Percentiles rank a stretch among this genome's conserved stretches.
Conservation (phyloP, 306 rosid genomes). For the Fragaria nilgerrensis region DNA sequence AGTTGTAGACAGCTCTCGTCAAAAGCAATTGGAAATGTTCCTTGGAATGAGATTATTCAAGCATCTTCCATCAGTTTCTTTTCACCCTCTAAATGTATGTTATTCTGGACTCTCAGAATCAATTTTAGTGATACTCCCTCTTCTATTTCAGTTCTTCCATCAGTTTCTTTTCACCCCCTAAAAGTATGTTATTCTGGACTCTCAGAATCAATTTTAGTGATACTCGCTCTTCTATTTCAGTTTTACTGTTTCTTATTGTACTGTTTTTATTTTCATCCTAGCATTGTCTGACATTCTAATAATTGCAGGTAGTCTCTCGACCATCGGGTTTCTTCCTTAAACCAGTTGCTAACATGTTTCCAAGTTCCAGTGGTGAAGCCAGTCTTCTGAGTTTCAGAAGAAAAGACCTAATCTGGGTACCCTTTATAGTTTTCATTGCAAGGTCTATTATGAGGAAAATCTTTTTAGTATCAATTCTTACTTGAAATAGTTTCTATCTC, state of each 20-base stretch:
- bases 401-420: slow-evolving; percentile 83
- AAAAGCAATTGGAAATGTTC: slow-evolving; percentile 93
- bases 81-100: slow-evolving; percentile 88
- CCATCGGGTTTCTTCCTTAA: slow-evolving; percentile 84
- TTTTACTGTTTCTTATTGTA: not conserved
- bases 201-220: slow-evolving; percentile 33
- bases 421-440: slow-evolving; percentile 19
- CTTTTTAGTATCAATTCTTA: slow-evolving; percentile 16
- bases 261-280: not conserved
- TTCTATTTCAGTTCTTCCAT: slow-evolving; percentile 59
- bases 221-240: slow-evolving; percentile 20
- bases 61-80: slow-evolving; percentile 95
- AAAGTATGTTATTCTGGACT: slow-evolving; percentile 59
- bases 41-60: slow-evolving; percentile 95
- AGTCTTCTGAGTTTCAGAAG: slow-evolving; percentile 88
- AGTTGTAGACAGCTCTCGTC: slow-evolving; percentile 95
- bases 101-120: slow-evolving; percentile 33
- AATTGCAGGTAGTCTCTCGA: slow-evolving; percentile 76
- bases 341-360: slow-evolving; percentile 75
- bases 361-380: slow-evolving; percentile 68
- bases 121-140: slow-evolving; percentile 25
- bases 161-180: slow-evolving; percentile 77
- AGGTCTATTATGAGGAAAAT: slow-evolving; percentile 19
- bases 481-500: slow-evolving; percentile 26
- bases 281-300: slow-evolving; percentile 22